Base-by-base conservation (phyloP, 257 asterid species). In the Echites panduratus region DNA sequence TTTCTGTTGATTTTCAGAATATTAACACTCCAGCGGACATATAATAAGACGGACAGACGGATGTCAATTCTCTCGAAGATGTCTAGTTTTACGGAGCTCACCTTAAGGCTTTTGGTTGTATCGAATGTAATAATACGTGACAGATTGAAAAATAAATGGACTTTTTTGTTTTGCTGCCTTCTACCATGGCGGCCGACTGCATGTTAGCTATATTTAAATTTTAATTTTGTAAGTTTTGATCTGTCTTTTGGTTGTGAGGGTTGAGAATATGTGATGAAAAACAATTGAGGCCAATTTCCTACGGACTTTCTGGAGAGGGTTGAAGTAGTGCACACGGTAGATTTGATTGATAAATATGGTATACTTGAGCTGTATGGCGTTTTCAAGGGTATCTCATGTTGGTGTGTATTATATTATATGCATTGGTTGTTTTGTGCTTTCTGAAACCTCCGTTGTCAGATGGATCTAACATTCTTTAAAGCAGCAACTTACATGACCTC, bases 21-120 rank as follows among this genome's bases (percentile, higher is more conserved):
- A 88, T 91, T 78, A 85, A 85, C 70, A 89, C 96, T 24, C 93
- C 97, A 5, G 92, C 77, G 83, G 98, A 94, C 75, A 83, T 93
- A 74, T 88, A 78, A 81, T n/a, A n/a, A n/a, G n/a, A n/a, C n/a
- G n/a, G n/a, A n/a, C n/a, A n/a, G n/a, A 14, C 3, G 43, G 76
- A 57, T 48, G 76, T 66, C 24, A 56, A 47, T 49, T 35, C 70
- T 74, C 62, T 43, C 29, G 52, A 76, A 48, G 59, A 43, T 4
- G 75, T 19, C 14, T 41, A 17, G 32, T 7, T 73, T 45, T 49
- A 27, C 54, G 59, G 64, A 70, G 79, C 48, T n/a, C n/a, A 41
- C 54, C 26, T 70, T 45, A 44, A 38, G 43, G 38, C 41, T 24
- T 74, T 38, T 70, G 62, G 73, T 67, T 70, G 70, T 59, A 45